Conservation (phyloP, 2,329 filamentous ascomycete genomes). For the Penicillium sp. region DNA sequence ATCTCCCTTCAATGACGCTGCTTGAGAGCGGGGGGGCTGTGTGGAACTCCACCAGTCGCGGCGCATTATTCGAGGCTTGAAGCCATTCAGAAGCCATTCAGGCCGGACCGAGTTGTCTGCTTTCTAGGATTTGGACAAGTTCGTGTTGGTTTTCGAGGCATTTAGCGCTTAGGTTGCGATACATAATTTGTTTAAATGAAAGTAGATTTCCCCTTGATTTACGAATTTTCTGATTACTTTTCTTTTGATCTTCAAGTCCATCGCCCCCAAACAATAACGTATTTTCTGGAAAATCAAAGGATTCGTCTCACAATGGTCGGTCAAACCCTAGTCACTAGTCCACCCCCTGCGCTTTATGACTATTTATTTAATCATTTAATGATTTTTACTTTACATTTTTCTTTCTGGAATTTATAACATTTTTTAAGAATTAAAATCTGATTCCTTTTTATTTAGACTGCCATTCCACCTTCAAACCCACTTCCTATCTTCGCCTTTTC, state of each 20-base stretch:
- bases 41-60: neutral
- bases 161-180: neutral
- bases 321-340: neutral
- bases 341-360: neutral
- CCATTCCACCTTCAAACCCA: conserved; percentile 12
- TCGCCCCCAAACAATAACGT: neutral
- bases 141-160: neutral
- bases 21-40: conserved; percentile 15
- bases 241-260: neutral
- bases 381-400: conserved; percentile 1
- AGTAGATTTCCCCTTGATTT: neutral
- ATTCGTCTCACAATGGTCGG: conserved; percentile 24
- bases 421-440: conserved; percentile 2
- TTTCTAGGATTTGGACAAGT: neutral
- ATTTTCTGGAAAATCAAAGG: conserved; percentile 3
- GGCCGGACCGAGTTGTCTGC: neutral
- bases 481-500: conserved; percentile 4
- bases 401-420: conserved; percentile 2
- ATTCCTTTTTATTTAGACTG: conserved; percentile 13
- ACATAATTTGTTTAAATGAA: neutral
- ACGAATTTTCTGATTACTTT: neutral
- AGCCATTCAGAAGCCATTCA: neutral
- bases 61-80: neutral
- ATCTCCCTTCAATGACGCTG: conserved; percentile 11
- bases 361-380: neutral